Evolutionary conservation across 2,329 filamentous ascomycete species (phyloP).

Genomic region (Calonectria fujianensis): DNA sequence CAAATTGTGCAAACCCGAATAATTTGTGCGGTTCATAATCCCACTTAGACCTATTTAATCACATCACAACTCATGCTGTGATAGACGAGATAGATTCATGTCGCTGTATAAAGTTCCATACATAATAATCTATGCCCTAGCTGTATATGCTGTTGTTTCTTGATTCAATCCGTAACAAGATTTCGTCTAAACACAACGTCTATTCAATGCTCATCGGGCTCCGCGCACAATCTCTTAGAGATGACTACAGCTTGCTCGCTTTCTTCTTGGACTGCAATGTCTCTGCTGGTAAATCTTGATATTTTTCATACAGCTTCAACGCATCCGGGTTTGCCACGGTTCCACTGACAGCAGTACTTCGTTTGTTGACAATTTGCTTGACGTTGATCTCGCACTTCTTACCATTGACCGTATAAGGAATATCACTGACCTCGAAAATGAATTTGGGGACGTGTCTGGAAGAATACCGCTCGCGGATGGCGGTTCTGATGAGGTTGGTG

Average conservation of each 20-base stretch:
- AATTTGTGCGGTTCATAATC: neutral
- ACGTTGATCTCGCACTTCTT: conserved; percentile 45
- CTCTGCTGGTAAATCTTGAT: conserved; percentile 10
- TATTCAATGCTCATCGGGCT: neutral
- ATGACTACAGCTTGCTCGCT: neutral
- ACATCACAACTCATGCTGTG: neutral
- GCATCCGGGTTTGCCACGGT: conserved; percentile 36
- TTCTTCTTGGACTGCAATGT: neutral
- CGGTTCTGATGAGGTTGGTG: neutral
- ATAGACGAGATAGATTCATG: neutral
- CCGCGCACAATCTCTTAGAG: neutral
- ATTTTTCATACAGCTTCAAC: conserved; percentile 29
- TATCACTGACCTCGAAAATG: conserved; percentile 39
- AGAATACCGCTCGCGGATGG: conserved; percentile 3
- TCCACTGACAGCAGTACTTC: conserved; percentile 27
- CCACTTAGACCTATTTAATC: neutral
- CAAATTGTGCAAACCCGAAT: neutral
- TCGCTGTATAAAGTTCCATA: neutral
- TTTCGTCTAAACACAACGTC: neutral
- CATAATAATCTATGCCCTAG: neutral
- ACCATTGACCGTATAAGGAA: conserved; percentile 40
- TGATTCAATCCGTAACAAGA: neutral
- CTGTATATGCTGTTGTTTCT: neutral
- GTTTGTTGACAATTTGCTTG: conserved; percentile 35
- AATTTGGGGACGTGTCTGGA: conserved; percentile 33